Evolutionary conservation across 208 protist genomes (phyloP), one percentile per base, ranked within the genome.

Genomic region (Acanthamoeba healyi): DNA sequence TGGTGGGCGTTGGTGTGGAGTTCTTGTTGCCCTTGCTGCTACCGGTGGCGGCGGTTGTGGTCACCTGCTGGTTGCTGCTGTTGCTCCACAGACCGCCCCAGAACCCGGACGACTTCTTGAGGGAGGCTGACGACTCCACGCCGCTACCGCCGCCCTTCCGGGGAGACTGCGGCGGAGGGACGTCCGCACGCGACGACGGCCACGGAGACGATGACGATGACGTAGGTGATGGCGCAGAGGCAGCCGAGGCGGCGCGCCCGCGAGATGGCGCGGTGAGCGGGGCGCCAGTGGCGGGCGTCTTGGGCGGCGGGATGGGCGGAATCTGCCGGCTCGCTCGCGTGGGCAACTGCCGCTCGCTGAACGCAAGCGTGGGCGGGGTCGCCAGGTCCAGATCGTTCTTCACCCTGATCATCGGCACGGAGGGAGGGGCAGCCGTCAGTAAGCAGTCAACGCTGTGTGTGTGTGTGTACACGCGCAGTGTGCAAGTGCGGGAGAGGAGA

Each of bases 51-150:
- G n/a, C n/a, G n/a, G n/a, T n/a, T n/a, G n/a, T n/a, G n/a, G n/a
- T n/a, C 26, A 36, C 29, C 61, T 70, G 61, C n/a, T n/a, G n/a
- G 61, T 7, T 29, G 26, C 29, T 70, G 61, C 61, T 70, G 14
- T 7, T 10, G 29, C 61, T 24, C 61, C 61, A 70, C 61, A 70
- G 29, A n/a, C n/a, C n/a, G 61, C 61, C 61, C 61, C 61, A 70
- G 61, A 70, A n/a, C n/a, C n/a, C n/a, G n/a, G n/a, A 70, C 61
- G 61, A 70, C 61, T 70, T 70, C 61, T 70, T 70, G 14, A 7
- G 14, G 61, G 61, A 70, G 5, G 61, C 9, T 70, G 61, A 70
- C 10, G 26, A 36, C n/a, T n/a, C n/a, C n/a, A n/a, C n/a, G n/a
- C n/a, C n/a, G n/a, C n/a, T n/a, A n/a, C n/a, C n/a, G n/a, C n/a